Conservation (phyloP, 305 asterid species). For the Fraxinus sp. region DNA sequence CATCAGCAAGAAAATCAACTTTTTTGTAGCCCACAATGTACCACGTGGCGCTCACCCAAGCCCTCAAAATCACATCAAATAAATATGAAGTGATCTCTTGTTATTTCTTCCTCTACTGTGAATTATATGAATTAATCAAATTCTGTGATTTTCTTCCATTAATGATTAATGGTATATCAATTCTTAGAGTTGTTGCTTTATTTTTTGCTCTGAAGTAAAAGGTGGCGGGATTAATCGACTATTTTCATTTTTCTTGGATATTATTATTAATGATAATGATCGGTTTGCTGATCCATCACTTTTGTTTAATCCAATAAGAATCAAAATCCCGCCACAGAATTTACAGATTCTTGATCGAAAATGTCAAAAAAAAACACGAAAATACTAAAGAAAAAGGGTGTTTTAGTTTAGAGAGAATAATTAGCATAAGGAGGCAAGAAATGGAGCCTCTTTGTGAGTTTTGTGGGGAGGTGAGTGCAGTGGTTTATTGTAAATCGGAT, state of each 20-base stretch:
- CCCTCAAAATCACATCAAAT: constrained; percentile 14
- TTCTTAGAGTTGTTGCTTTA: neutral
- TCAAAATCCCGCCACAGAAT: neutral
- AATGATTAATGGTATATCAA: neutral
- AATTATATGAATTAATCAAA: neutral
- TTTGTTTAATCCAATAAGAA: neutral
- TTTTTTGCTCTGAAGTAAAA: neutral
- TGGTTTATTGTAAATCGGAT: constrained; percentile 70
- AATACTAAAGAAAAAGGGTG: neutral
- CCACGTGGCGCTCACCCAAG: constrained; percentile 32
- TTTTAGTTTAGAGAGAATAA: neutral
- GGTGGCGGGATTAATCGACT: neutral
- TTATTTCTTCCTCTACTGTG: neutral
- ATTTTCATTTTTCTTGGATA: neutral
- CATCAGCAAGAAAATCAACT: constrained; percentile 27
- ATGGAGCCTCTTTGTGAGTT: constrained; percentile 54
- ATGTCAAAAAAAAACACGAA: constrained; percentile 5
- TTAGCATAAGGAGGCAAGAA: neutral
- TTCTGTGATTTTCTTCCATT: neutral
- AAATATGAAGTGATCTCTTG: neutral
- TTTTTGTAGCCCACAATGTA: neutral
- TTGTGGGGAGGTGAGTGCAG: constrained; percentile 51
- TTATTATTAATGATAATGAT: neutral
- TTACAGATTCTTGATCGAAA: neutral
- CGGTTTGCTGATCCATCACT: neutral